Percentiles rank a stretch among this genome's conserved stretches.
phyloP scores from a whole-genome alignment of 2,329 filamentous ascomycete genomes.

The Nothophaeocryptopus gaeumannii region DNA sequence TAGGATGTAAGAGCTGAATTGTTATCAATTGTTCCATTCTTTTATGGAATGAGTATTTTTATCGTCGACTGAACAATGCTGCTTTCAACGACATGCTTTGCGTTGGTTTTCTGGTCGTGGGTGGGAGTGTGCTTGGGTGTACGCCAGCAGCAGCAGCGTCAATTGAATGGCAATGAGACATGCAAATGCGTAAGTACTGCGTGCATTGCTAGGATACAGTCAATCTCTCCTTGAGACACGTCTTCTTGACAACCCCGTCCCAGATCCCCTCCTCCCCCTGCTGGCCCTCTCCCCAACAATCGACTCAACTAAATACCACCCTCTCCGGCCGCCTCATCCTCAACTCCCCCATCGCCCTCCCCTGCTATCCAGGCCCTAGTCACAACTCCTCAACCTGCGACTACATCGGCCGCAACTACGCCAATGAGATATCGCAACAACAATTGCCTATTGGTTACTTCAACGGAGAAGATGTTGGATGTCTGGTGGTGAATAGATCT shows the following conservation, averaged over 20 bases:
- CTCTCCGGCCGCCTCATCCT: conserved; percentile 35
- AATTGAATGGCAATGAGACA: not conserved
- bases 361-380: conserved; percentile 36
- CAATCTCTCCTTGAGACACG: too few species aligned
- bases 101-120: too few species aligned
- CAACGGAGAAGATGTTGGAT: conserved; percentile 31
- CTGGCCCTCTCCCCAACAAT: conserved; percentile 34
- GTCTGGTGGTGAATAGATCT: conserved; percentile 20
- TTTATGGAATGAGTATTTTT: too few species aligned
- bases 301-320: conserved; percentile 35
- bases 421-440: conserved; percentile 30
- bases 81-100: too few species aligned
- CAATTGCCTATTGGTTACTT: conserved; percentile 29
- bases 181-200: conserved; percentile 1
- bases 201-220: too few species aligned
- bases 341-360: conserved; percentile 34
- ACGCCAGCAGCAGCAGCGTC: too few species aligned
- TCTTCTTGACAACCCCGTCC: too few species aligned
- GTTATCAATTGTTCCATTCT: too few species aligned
- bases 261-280: conserved; percentile 28
- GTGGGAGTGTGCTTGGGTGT: too few species aligned
- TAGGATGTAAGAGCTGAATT: too few species aligned
- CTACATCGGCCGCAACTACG: conserved; percentile 27
- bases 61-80: too few species aligned
- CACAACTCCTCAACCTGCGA: conserved; percentile 28